Conservation (phyloP, 176 grass and related monocot genomes). For the Aegilops tauschii region DNA sequence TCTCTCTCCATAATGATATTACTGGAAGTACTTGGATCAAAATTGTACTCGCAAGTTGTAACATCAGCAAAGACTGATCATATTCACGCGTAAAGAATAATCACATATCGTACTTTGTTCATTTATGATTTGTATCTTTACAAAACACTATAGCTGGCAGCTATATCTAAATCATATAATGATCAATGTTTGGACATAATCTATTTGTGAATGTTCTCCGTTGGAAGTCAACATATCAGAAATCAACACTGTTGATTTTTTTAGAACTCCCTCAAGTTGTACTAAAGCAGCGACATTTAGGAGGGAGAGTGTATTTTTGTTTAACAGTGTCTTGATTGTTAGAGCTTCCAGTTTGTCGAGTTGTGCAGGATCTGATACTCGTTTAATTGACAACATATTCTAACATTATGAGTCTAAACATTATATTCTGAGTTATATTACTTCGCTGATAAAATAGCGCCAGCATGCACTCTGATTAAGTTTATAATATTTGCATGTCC, state of each 20-base stretch:
- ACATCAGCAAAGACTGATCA: not conserved
- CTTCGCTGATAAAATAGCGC: not conserved
- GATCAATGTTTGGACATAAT: not conserved
- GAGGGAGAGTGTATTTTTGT: no score
- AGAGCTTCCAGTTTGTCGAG: not conserved
- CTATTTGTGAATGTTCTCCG: not conserved
- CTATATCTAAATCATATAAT: no score
- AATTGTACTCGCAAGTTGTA: not conserved
- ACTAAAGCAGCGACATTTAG: no score
- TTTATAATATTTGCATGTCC: constrained; percentile 1
- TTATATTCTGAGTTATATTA: not conserved
- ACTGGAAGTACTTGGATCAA: not conserved
- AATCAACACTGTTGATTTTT: no score
- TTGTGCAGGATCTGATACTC: constrained; percentile 1
- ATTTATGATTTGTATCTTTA: no score
- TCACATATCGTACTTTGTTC: not conserved
- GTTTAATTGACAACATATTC: not conserved
- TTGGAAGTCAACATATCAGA: not conserved
- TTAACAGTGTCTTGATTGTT: not conserved
- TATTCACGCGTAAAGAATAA: not conserved
- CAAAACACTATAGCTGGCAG: no score
- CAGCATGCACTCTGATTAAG: not conserved
- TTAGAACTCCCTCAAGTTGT: no score
- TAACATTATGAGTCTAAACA: not conserved
- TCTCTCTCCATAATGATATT: not conserved